Conservation (phyloP, 148 eudicot genomes). For the Rhododendron vialii region DNA sequence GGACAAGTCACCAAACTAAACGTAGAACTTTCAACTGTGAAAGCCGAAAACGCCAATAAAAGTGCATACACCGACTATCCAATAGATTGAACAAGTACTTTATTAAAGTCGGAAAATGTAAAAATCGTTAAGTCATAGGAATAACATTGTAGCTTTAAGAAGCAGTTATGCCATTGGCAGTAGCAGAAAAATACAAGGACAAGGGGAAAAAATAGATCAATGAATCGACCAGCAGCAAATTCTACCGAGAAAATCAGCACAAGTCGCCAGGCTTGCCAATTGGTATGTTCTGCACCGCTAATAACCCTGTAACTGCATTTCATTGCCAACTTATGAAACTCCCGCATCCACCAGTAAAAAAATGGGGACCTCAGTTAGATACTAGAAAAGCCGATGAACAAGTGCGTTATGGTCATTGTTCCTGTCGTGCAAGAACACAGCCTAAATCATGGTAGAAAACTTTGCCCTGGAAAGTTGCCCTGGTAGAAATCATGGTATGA, state of each 20-base stretch:
- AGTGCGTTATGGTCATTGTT: neutral
- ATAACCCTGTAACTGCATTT: constrained; percentile 31
- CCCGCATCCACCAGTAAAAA: constrained; percentile 24
- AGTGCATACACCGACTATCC: neutral
- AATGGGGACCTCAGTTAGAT: neutral
- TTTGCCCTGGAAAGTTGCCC: neutral
- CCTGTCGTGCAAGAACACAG: neutral
- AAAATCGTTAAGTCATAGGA: neutral
- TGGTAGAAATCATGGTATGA: too few relatives aligned
- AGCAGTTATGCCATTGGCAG: neutral
- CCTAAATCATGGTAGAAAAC: neutral
- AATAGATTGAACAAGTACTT: neutral
- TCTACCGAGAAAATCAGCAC: constrained; percentile 14
- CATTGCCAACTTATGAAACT: constrained; percentile 53
- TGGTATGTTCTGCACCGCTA: constrained; percentile 32
- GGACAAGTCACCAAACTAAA: neutral
- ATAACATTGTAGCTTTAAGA: neutral
- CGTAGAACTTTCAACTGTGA: neutral
- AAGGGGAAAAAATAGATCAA: neutral
- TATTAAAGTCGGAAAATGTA: neutral
- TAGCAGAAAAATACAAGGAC: neutral
- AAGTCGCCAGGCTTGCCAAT: constrained; percentile 39
- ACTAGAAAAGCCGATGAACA: neutral
- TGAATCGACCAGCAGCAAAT: neutral
- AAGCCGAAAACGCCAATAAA: neutral